A percentile compares a stretch with the other conserved stretches of the same genome.
phyloP scores from a whole-genome alignment of 2,329 filamentous ascomycete genomes.

The Ilyonectria destructans region DNA sequence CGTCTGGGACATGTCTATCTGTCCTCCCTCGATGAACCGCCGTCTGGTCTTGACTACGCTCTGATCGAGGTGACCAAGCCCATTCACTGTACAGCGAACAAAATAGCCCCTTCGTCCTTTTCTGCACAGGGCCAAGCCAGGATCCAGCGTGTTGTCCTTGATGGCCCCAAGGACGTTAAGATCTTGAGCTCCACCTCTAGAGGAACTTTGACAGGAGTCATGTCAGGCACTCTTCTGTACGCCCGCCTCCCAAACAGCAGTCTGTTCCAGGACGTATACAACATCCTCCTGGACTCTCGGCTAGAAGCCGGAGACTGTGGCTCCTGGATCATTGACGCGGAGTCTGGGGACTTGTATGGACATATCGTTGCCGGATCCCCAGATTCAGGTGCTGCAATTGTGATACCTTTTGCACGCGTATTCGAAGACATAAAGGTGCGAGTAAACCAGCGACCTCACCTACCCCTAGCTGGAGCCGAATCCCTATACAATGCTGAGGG shows the following conservation, averaged over 20 bases:
- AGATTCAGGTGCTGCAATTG: not conserved
- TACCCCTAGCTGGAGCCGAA: not conserved
- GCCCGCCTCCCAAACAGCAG: not conserved
- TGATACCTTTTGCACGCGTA: not conserved
- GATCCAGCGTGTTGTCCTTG: not conserved
- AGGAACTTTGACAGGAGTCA: not conserved
- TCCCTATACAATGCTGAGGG: not conserved
- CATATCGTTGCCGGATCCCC: conserved; percentile 7
- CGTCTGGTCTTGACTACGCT: not conserved
- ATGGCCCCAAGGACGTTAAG: not conserved
- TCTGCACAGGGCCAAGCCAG: not conserved
- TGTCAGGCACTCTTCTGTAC: conserved; percentile 6
- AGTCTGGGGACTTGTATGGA: conserved; percentile 8
- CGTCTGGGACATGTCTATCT: not conserved
- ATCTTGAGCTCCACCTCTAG: not conserved
- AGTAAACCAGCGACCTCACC: not conserved
- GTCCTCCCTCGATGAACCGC: not conserved
- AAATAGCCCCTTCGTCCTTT: not conserved
- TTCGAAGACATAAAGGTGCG: not conserved
- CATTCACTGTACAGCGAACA: not conserved
- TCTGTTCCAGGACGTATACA: conserved; percentile 3
- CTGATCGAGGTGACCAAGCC: not conserved
- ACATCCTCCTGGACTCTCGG: not conserved
- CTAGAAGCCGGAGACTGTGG: conserved; percentile 8
- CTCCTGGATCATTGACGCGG: conserved; percentile 1